Base-by-base conservation (phyloP, 192 early-diverging fungal genomes). In the Oehlia diaphana region DNA sequence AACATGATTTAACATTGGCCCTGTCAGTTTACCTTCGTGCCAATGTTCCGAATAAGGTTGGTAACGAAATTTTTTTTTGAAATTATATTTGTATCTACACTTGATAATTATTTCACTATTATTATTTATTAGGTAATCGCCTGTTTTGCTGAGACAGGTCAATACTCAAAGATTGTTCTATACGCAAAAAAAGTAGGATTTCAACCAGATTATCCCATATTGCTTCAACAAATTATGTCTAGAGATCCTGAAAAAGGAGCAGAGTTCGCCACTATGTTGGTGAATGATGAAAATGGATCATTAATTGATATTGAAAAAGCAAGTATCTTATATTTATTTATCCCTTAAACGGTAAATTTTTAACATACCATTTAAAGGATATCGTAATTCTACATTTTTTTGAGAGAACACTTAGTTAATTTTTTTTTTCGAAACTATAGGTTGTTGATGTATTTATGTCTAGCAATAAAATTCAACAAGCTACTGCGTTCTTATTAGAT, bases 181-280 rank as follows among this genome's bases (percentile, higher is more conserved):
- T 99, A 99, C 83, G 95, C 96, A 80, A 95, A 96, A 83, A 95
- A 97, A 82, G 96, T 96, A 63, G 94, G 93, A 31, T 98, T 95
- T 84, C 90, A 89, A 28, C 97, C 98, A 33, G 98, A 99, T 83
- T 99, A 97, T 83, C 82, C 92, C 42, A 91, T 90, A 44, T 88
- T 99, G 26, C 90, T 99, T 72, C 95, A 96, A 86, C 93, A 92
- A 84, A 93, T 99, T 79, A 90, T 97, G 86, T 92, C 95, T 33
- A 85, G 89, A 44, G 95, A 97, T 77, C 95, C 96, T 70, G 97
- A 99, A 53, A 96, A 96, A 88, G 97, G 96, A 23, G 88, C 89
- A 23, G 95, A 97, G 83, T 98, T 99, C 87, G 98, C 98, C 28
- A 91, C 91, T 49, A 84, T 94, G 31, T 89, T 99, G 35, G 89